Evolutionary conservation across 2,329 filamentous ascomycete species (phyloP), one percentile per base, ranked within the genome.

Genomic region (Stenocarpella maydis): DNA sequence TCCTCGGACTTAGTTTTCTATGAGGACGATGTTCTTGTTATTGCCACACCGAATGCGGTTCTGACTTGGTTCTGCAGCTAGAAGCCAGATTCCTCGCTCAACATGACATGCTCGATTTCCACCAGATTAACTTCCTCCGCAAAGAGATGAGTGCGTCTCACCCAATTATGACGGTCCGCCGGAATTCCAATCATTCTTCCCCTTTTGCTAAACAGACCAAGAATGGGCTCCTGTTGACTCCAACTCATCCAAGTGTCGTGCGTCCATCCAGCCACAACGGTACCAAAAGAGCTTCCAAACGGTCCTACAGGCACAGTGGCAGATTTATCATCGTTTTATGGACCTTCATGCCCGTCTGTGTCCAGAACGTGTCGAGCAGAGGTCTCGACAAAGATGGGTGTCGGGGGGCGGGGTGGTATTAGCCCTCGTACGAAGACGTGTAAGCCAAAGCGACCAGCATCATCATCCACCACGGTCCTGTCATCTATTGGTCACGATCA

Each of bases 1-100:
- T 63, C 28, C 8, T n/a, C n/a, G 26, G 3, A 5, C 12, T 28
- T 34, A n/a, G 34, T 17, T 4, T 65, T 19, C 12, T 49, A n/a
- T 34, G 31, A 34, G 4, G 31, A 34, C 9, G 15, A 8, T 43
- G 31, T 41, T 4, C 49, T 65, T 4, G 21, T 12, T 41, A 49
- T 67, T 41, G 19, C 3, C 55, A 41, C 26, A 49, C 53, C 49
- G 21, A n/a, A 8, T 15, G 47, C 14, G 53, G 24, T 54, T n/a
- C 47, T 65, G 61, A 63, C 53, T 55, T 63, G 43, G 21, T 26
- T 68, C 17, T 34, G 26, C n/a, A 41, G 26, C 50, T 37, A 28
- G 34, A 49, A 60, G 50, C 69, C 26, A 65, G n/a, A 71, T 43
- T 43, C 19, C 50, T 43, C 12, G 21, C 34, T 37, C 31, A n/a